Base-by-base conservation (phyloP, 441 rosid species). In the Corymbia citriodora region DNA sequence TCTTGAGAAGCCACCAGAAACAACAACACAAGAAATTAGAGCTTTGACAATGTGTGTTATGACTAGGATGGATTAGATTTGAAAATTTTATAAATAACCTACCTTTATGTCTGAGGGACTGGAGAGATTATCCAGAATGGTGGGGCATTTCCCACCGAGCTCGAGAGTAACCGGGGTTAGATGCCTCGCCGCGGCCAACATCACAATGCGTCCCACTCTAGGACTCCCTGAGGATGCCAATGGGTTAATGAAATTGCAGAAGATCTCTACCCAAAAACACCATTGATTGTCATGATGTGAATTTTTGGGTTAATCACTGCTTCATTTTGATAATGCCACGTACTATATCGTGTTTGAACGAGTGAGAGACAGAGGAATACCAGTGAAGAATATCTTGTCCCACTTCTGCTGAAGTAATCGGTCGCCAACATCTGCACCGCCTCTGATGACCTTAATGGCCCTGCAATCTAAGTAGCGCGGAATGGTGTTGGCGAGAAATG, bases 311-410 rank as follows among this genome's bases (percentile, higher is more conserved):
- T 68, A 68, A 45, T 68, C 79, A 8, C 79, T 68, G 79, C 79
- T 68, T 68, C 33, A 68, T 31, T 31, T 17, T 68, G 17, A 31
- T 31, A 36, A 21, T 21, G 25, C 52, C n/a, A 3, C 17, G 5
- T 12, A 25, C 16, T 23, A 74, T 74, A 21, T 74, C 85, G 27
- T 21, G 52, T 23, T 40, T 74, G 50, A 12, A 74, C 23, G n/a
- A 74, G 50, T 21, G 36, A 61, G 31, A 79, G 40, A 89, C 36
- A 68, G 25, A 65, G 23, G 5, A 15, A 79, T 92, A 96, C 99
- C 99, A 0, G 99, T 97, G 94, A 96, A 96, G 95, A 98, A 98
- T 86, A 98, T 98, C 94, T 98, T 97, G 94, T 98, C 97, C 98
- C 98, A 97, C 89, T 95, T 94, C 54, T 95, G 96, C 89, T 95